Base-by-base conservation (phyloP, 305 asterid species). In the Rubia occidens region DNA sequence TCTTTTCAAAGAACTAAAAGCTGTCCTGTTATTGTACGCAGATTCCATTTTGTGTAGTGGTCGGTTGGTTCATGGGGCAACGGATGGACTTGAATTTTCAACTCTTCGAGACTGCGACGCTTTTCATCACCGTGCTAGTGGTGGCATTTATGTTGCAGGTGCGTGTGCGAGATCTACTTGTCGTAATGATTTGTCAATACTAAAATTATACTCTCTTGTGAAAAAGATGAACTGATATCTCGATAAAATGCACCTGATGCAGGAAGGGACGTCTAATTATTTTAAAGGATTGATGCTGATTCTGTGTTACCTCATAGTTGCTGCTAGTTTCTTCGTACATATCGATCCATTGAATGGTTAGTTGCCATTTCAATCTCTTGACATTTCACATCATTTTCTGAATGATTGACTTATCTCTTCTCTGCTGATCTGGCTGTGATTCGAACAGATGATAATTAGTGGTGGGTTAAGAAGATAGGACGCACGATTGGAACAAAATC, bases 131-230 rank as follows among this genome's bases (percentile, higher is more conserved):
- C 0, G 99, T 94, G 71, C 80, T 94, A 72, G 99, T 94, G 62
- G 99, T 94, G 77, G 99, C 96, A 17, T 94, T 94, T 78, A 90
- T 94, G 97, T 86, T 94, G 79, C 97, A 94, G 97, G 98, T 73
- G 62, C 35, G 64, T 43, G 49, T 24, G 26, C 26, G 26, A 24
- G 26, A 24, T 24, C 26, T 24, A 24, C 26, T 24, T 24, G 26
- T 24, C 26, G 26, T 24, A 24, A 7, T 7, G 13, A 44, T 44
- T 44, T 44, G 54, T n/a, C 26, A 24, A 24, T 24, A 24, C 26
- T 24, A 24, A 24, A 24, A 24, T 9, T 20, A 9, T 39, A 18
- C 53, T 13, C 21, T 5, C 5, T 18, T 3, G 60, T 26, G 55
- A 10, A 45, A 39, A 47, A 45, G 15, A 18, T n/a, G 8, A 21